Conservation (phyloP, 176 grass and related monocot genomes). For the Triticum timopheevii region DNA sequence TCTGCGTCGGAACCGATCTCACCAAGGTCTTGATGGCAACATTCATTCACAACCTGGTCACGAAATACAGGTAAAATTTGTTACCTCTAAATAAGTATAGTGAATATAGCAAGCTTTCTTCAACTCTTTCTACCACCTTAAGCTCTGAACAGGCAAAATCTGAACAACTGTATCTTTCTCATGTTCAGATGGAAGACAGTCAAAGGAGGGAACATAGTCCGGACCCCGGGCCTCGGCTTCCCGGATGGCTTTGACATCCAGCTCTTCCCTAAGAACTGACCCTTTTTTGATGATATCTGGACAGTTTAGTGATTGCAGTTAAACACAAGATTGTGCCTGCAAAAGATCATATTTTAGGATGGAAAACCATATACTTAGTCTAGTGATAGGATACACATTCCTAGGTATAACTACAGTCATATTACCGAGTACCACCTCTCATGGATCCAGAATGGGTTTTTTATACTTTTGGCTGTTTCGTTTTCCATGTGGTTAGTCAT, state of each 20-base stretch:
- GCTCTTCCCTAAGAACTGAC: slow-evolving; percentile 50
- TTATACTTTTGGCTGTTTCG: slow-evolving; percentile 42
- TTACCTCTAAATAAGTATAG: background rate
- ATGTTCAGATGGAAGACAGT: slow-evolving; percentile 54
- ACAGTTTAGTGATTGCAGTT: background rate
- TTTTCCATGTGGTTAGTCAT: slow-evolving; percentile 66
- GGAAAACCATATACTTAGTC: slow-evolving; percentile 35
- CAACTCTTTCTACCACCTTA: background rate
- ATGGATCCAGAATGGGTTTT: slow-evolving; percentile 33
- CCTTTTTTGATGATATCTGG: slow-evolving; percentile 7
- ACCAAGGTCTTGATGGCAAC: slow-evolving; percentile 67
- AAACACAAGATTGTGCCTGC: slow-evolving; percentile 24
- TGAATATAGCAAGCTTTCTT: background rate
- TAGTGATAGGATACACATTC: slow-evolving; percentile 39
- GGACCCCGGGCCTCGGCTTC: slow-evolving; percentile 69
- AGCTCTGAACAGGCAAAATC: background rate
- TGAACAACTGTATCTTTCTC: slow-evolving; percentile 11
- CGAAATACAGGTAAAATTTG: slow-evolving; percentile 62
- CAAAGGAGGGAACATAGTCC: slow-evolving; percentile 79
- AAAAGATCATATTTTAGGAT: slow-evolving; percentile 37
- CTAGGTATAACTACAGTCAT: slow-evolving; percentile 37
- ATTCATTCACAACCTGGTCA: slow-evolving; percentile 78
- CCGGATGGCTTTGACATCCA: slow-evolving; percentile 78
- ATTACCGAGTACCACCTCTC: slow-evolving; percentile 29
- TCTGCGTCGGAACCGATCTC: slow-evolving; percentile 58